Percentiles rank a stretch among this genome's conserved stretches.
phyloP scores from a whole-genome alignment of 805 yeast genomes.

The Wickerhamomyces pijperi region DNA sequence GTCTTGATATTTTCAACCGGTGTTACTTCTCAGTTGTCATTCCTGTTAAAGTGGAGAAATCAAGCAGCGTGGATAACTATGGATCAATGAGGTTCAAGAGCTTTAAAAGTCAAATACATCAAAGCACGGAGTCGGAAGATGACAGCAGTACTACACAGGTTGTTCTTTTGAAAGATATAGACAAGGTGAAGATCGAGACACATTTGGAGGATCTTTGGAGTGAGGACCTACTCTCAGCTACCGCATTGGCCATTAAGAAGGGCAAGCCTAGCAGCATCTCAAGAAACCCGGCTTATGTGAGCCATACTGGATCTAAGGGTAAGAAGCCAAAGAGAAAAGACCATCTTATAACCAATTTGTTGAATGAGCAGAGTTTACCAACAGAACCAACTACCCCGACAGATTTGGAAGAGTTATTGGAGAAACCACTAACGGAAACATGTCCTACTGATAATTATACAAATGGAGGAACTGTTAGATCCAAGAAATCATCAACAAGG shows the following conservation, averaged over 20 bases:
- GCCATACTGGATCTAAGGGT: background rate
- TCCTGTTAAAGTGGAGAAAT: slow-evolving; percentile 10
- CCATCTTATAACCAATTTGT: too few species aligned
- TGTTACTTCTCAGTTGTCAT: slow-evolving; percentile 19
- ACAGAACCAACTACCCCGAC: too few species aligned
- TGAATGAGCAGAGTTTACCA: too few species aligned
- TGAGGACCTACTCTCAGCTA: slow-evolving; percentile 15
- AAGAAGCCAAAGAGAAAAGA: background rate
- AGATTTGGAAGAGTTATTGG: too few species aligned
- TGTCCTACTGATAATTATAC: background rate
- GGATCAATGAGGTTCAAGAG: slow-evolving; percentile 3
- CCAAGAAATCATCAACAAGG: slow-evolving; percentile 1
- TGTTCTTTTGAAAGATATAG: slow-evolving; percentile 8
- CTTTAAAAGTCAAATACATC: background rate
- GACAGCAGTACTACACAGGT: too few species aligned
- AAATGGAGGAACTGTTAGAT: slow-evolving; percentile 1
- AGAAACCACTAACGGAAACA: too few species aligned
- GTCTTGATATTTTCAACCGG: slow-evolving; percentile 6
- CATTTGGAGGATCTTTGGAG: slow-evolving; percentile 23
- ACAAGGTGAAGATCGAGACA: slow-evolving; percentile 18
- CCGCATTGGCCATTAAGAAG: slow-evolving; percentile 1
- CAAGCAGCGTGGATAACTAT: slow-evolving; percentile 4
- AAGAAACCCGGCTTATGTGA: too few species aligned
- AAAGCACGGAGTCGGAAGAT: too few species aligned
- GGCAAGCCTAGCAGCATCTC: background rate